These are phyloP conservation scores for Tranzscheliella williamsii DNA, from an alignment of 1,284 basidiomycete species.

Conservation along the genomic window DNA sequence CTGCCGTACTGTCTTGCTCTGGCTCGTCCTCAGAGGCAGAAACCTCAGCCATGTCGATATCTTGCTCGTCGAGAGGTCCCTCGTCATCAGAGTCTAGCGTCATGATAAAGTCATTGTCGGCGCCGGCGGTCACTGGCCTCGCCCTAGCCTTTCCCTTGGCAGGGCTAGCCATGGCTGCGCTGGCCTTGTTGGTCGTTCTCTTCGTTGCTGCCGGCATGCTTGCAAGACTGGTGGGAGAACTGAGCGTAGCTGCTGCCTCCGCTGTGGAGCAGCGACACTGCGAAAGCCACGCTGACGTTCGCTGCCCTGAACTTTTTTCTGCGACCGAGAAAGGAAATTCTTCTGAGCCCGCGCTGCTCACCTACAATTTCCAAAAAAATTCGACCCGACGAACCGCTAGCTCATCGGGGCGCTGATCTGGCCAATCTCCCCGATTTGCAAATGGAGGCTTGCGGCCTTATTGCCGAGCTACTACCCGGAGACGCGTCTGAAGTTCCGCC, in stretches of 20 bases:
- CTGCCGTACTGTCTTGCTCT: background rate
- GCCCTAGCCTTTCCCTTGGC: conserved; percentile 22
- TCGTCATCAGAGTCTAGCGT: conserved; percentile 59
- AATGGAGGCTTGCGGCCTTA: background rate
- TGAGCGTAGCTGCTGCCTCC: no score
- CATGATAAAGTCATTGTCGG: conserved; percentile 57
- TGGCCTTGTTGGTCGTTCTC: conserved; percentile 3
- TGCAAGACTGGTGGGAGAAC: no score
- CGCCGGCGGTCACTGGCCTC: background rate
- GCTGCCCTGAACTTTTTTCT: no score
- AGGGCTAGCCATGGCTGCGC: conserved; percentile 5
- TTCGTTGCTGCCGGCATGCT: background rate
- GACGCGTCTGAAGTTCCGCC: conserved; percentile 15
- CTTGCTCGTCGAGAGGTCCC: conserved; percentile 4
- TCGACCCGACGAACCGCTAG: no score
- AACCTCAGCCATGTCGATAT: background rate
- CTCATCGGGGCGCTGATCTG: no score
- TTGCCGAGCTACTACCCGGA: conserved; percentile 27
- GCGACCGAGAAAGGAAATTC: no score
- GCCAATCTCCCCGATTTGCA: no score
- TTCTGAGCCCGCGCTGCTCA: no score
- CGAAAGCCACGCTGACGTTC: no score
- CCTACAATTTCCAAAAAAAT: no score
- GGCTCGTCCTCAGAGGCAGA: background rate
- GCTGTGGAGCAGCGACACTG: no score